A percentile compares a stretch with the other conserved stretches of the same genome.
These are phyloP conservation scores for Trichosporon ovoides DNA, from an alignment of 1,284 basidiomycete species.

Conservation along the genomic window DNA sequence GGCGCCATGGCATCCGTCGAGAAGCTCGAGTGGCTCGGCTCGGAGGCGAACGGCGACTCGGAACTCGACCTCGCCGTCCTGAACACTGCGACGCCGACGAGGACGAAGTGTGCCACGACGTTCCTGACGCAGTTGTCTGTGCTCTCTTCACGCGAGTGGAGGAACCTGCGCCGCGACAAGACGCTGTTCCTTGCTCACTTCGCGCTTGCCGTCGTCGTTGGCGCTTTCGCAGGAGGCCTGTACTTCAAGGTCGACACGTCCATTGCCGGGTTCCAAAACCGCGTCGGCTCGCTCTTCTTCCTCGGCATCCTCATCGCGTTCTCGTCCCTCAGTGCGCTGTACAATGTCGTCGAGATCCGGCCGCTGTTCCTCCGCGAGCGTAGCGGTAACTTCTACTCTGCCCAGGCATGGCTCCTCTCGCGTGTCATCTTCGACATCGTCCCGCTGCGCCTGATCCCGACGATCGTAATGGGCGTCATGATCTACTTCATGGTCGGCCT, in stretches of 20 bases:
- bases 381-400: slow-evolving; percentile 64
- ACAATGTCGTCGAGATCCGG: slow-evolving; percentile 73
- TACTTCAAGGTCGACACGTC: slow-evolving; percentile 71
- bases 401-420: slow-evolving; percentile 66
- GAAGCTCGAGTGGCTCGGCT: background rate
- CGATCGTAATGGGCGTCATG: slow-evolving; percentile 87
- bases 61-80: background rate
- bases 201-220: slow-evolving; percentile 61
- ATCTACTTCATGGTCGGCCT: slow-evolving; percentile 93
- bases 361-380: slow-evolving; percentile 81
- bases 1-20: background rate
- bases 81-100: background rate
- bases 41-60: background rate
- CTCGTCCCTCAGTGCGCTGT: slow-evolving; percentile 76
- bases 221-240: slow-evolving; percentile 72
- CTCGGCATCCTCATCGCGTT: slow-evolving; percentile 79
- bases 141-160: slow-evolving; percentile 73
- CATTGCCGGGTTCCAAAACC: slow-evolving; percentile 84
- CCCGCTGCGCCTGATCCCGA: slow-evolving; percentile 89
- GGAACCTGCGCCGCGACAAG: slow-evolving; percentile 70
- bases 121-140: slow-evolving; percentile 82
- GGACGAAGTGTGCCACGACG: slow-evolving; percentile 52
- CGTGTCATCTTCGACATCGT: slow-evolving; percentile 97
- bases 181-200: slow-evolving; percentile 74
- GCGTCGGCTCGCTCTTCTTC: slow-evolving; percentile 87